These are phyloP conservation scores for Effrenium voratum DNA, from an alignment of 73 alveolate species.

Conservation along the genomic window DNA sequence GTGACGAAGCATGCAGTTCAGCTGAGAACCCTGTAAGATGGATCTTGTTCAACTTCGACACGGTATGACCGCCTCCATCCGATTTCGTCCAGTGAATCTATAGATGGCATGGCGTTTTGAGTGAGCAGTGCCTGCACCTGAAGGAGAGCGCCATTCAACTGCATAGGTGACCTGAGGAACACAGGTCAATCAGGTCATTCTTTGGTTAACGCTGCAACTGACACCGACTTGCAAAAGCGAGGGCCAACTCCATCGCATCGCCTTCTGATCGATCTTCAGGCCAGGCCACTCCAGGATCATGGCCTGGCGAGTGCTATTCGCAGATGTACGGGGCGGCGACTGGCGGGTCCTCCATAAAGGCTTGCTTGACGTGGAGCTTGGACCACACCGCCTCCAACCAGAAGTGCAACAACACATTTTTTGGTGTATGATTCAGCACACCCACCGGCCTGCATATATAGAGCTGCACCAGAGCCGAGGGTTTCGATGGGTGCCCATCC, in stretches of 20 bases:
- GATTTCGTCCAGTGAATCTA: background rate
- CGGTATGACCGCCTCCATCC: constrained; percentile 75
- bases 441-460: constrained; percentile 50
- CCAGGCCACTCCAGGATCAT: constrained; percentile 87
- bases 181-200: no score
- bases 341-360: constrained; percentile 58
- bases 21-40: constrained; percentile 81
- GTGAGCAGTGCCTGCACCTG: constrained; percentile 62
- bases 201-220: no score
- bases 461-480: constrained; percentile 30
- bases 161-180: constrained; percentile 88
- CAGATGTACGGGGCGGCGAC: no score
- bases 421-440: background rate
- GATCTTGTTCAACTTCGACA: constrained; percentile 39
- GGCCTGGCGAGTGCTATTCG: background rate
- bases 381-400: constrained; percentile 67
- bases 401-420: background rate
- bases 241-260: no score
- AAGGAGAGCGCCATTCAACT: constrained; percentile 57
- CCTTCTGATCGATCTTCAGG: constrained; percentile 78
- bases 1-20: background rate
- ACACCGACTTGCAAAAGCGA: no score
- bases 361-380: constrained; percentile 40
- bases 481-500: background rate
- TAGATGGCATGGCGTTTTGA: background rate